Conservation (phyloP, 2,329 filamentous ascomycete species). For the Trichocomaceae sp. region DNA sequence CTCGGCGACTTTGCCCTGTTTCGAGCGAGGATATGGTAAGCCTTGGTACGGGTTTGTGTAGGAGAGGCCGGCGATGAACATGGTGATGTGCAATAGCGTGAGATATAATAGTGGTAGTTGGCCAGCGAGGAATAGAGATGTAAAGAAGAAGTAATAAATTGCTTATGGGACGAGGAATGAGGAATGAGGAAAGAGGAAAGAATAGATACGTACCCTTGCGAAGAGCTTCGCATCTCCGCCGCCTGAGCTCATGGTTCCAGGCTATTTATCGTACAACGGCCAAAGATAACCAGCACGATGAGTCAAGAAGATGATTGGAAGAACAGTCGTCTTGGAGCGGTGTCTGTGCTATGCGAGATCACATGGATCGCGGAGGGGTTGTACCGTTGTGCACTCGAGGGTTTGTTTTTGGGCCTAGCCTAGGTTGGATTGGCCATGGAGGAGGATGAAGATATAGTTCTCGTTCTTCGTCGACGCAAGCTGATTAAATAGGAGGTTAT, state of each 20-base stretch:
- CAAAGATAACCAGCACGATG: background rate
- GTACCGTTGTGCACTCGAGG: no score
- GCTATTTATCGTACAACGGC: slow-evolving; percentile 13
- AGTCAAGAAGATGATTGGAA: background rate
- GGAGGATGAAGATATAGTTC: background rate
- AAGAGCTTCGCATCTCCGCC: slow-evolving; percentile 99
- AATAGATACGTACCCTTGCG: slow-evolving; percentile 79
- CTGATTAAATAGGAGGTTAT: no score
- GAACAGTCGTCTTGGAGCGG: background rate
- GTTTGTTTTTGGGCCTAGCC: background rate
- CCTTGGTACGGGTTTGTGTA: slow-evolving; percentile 19
- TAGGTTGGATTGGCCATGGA: background rate
- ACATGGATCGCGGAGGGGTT: slow-evolving; percentile 6
- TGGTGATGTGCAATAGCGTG: slow-evolving; percentile 15
- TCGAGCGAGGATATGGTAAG: slow-evolving; percentile 29
- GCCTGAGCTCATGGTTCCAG: slow-evolving; percentile 51
- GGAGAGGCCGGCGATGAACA: slow-evolving; percentile 26
- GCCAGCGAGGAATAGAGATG: background rate
- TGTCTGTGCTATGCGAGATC: slow-evolving; percentile 7
- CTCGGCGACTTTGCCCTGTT: slow-evolving; percentile 98
- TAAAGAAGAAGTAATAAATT: background rate
- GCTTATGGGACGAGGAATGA: background rate
- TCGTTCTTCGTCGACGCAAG: no score
- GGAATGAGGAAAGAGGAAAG: no score
- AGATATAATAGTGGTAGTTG: no score